phyloP scores from a whole-genome alignment of 208 protist genomes.

The Tritrichomonas foetus region DNA sequence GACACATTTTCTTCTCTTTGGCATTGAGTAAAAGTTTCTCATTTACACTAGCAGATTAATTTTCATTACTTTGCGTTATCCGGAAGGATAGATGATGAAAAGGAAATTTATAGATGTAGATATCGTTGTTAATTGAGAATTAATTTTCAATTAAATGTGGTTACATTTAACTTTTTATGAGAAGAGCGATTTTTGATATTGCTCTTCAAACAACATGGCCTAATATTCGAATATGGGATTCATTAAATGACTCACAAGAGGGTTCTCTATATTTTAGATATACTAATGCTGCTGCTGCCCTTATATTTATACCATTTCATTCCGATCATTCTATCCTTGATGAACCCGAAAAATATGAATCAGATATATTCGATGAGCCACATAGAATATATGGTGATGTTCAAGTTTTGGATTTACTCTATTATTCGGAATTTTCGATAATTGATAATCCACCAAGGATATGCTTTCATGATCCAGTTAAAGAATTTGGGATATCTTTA shows the following conservation, averaged over 20 bases:
- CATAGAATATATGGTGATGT: neutral
- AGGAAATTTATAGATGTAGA: too few relatives aligned
- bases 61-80: too few relatives aligned
- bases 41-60: too few relatives aligned
- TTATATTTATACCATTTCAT: neutral
- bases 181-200: too few relatives aligned
- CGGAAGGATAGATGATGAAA: too few relatives aligned
- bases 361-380: neutral
- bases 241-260: too few relatives aligned
- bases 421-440: constrained; percentile 32
- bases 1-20: too few relatives aligned
- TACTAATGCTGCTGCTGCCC: neutral
- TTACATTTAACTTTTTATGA: too few relatives aligned
- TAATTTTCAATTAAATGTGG: too few relatives aligned
- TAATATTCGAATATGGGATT: neutral
- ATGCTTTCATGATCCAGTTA: neutral
- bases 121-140: too few relatives aligned
- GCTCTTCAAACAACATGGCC: too few relatives aligned
- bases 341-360: neutral
- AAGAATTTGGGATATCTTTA: constrained; percentile 31
- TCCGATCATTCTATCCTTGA: neutral
- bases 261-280: constrained; percentile 18
- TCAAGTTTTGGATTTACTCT: neutral
- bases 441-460: neutral
- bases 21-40: too few relatives aligned